These are phyloP conservation scores for Saxophila tyrrhenica DNA, from an alignment of 495 filamentous ascomycete species.

Conservation along the genomic window DNA sequence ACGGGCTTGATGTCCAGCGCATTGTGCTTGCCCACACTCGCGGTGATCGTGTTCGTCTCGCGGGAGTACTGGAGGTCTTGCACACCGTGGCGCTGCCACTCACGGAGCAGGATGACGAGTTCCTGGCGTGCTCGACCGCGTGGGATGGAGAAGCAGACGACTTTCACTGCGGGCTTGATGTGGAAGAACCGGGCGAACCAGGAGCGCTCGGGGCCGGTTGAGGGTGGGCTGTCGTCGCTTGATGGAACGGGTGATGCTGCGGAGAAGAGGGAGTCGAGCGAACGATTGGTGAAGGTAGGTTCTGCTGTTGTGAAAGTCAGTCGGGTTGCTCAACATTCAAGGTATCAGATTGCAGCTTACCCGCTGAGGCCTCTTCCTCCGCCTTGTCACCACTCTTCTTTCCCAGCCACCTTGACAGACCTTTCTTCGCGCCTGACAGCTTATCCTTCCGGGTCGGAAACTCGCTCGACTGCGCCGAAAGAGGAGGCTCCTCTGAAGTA, in stretches of 20 bases:
- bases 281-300: neutral
- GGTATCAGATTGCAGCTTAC: slow-evolving; percentile 5
- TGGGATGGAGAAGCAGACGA: slow-evolving; percentile 61
- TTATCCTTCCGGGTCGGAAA: slow-evolving; percentile 26
- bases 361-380: neutral
- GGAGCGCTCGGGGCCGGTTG: slow-evolving; percentile 53
- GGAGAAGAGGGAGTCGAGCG: slow-evolving; percentile 20
- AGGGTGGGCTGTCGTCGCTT: slow-evolving; percentile 18
- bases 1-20: slow-evolving; percentile 61
- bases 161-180: slow-evolving; percentile 66
- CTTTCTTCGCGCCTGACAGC: slow-evolving; percentile 18
- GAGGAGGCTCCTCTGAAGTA: slow-evolving; percentile 10
- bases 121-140: slow-evolving; percentile 62
- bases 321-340: neutral
- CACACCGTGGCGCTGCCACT: slow-evolving; percentile 74
- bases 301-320: neutral
- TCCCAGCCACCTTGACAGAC: slow-evolving; percentile 21
- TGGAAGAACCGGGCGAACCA: slow-evolving; percentile 83
- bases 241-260: slow-evolving; percentile 14
- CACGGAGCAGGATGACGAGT: slow-evolving; percentile 55
- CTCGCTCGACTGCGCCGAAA: slow-evolving; percentile 22
- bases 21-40: slow-evolving; percentile 47
- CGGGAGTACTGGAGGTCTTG: slow-evolving; percentile 64
- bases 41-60: slow-evolving; percentile 59
- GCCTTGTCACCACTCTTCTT: slow-evolving; percentile 16